phyloP scores from a whole-genome alignment of 2,329 filamentous ascomycete species.

The Scopulariopsis brevicaulis region DNA sequence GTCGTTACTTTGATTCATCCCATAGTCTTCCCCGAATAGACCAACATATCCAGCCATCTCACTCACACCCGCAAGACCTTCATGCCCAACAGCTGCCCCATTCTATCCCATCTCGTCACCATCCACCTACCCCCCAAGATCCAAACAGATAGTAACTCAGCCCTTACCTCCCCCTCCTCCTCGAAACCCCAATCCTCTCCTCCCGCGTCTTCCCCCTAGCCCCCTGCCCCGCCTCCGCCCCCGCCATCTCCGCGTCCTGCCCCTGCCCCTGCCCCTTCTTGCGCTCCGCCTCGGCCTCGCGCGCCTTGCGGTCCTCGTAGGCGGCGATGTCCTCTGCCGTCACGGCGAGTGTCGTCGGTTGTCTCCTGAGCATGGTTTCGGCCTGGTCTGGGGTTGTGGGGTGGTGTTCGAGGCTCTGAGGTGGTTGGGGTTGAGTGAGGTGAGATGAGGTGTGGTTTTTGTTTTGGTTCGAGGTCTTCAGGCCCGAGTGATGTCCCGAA shows the following conservation, averaged over 20 bases:
- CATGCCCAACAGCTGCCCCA: too few species aligned
- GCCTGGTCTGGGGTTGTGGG: background rate
- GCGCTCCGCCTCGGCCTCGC: constrained; percentile 19
- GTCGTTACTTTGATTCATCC: too few species aligned
- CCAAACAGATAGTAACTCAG: too few species aligned
- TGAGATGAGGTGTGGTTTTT: background rate
- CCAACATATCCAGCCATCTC: too few species aligned
- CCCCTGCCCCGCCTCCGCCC: constrained; percentile 7
- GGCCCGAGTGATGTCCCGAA: too few species aligned
- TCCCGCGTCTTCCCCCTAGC: constrained; percentile 17
- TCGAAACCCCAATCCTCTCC: constrained; percentile 24
- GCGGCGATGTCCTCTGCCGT: constrained; percentile 59
- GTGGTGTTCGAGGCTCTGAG: background rate
- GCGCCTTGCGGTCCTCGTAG: constrained; percentile 53
- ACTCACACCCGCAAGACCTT: too few species aligned
- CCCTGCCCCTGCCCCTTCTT: constrained; percentile 6
- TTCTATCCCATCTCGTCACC: too few species aligned
- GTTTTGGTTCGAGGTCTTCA: background rate
- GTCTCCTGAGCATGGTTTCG: constrained; percentile 50
- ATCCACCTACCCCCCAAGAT: too few species aligned
- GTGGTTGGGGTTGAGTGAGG: background rate
- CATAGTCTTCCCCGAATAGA: too few species aligned
- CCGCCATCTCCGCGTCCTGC: constrained; percentile 7
- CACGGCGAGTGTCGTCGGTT: constrained; percentile 55
- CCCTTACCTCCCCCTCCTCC: constrained; percentile 10